Evolutionary conservation across 2,329 filamentous ascomycete species (phyloP).

Genomic region (Penicillium sp.): DNA sequence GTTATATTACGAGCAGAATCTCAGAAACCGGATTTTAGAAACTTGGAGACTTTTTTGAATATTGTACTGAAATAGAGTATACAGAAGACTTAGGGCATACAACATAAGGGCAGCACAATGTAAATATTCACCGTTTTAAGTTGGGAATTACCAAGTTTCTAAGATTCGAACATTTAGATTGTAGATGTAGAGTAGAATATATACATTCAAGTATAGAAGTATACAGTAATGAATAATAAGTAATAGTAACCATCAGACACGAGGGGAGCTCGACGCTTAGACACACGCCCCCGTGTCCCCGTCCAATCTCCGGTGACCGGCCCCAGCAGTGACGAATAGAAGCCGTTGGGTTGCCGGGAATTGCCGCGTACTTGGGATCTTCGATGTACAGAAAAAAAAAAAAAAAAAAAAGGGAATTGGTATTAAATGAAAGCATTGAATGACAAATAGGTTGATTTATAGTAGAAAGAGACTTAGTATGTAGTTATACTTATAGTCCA

Average conservation of each 20-base stretch:
- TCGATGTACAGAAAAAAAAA: not conserved
- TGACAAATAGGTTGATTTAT: not conserved
- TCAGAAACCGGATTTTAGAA: not conserved
- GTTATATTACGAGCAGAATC: not conserved
- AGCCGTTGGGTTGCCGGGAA: conserved; percentile 13
- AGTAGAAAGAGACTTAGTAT: not conserved
- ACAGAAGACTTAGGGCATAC: not conserved
- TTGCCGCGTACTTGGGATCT: conserved; percentile 13
- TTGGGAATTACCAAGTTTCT: not conserved
- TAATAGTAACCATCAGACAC: conserved; percentile 10
- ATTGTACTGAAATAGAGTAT: not conserved
- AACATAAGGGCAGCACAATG: not conserved
- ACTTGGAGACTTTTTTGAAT: not conserved
- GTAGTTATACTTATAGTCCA: not conserved
- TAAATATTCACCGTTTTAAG: not conserved
- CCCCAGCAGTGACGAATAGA: conserved; percentile 11
- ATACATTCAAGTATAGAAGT: not conserved
- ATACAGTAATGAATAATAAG: not conserved
- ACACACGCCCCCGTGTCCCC: not conserved
- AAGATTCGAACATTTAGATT: not conserved
- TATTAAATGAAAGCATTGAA: not conserved
- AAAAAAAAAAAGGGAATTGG: not conserved
- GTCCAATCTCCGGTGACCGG: conserved; percentile 20
- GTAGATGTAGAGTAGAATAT: not conserved
- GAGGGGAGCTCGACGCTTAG: conserved; percentile 10